Base-by-base conservation (phyloP, 2,329 filamentous ascomycete species). In the Lasiodiplodia sp. region DNA sequence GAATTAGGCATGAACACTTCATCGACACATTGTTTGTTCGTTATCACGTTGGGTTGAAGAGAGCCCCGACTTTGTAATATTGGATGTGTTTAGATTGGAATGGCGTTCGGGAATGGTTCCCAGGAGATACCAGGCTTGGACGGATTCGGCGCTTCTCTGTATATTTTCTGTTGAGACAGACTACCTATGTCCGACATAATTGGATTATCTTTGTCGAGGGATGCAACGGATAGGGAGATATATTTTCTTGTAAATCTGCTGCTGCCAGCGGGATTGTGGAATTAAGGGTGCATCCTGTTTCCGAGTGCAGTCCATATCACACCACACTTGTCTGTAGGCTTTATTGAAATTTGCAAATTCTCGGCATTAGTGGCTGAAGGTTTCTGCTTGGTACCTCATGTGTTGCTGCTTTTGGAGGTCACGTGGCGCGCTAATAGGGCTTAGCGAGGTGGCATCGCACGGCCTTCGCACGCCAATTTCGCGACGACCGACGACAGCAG, bases 1-100 rank as follows among this genome's bases (percentile, higher is more conserved):
- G 95, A 0, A 97, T 98, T 74, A 89, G 92, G 66, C 95, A 98
- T 78, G 90, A 89, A 21, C 93, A 97, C 79, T 98, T 98, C 74
- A 84, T 95, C 70, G 93, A 97, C 76, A 89, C 90, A 70, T 80
- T 98, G 44, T 93, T 91, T 79, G 89, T 96, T 71, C 86, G 93
- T 70, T 97, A 97, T 78, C 66, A 68, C 25, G 28, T 53, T 51
- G 66, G 66, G 23, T 53, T 68, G 57, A 53, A 62, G 67, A 69
- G 73, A 25, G 68, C 70, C 7, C 71, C 73, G 16, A 72, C 72
- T 49, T 34, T 70, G 67, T 66, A 69, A 63, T n/a, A 60, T 51
- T 38, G 53, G 47, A 25, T 64, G 23, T 7, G 3, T 18, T 21
- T 64, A 64, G 60, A 52, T 44, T 38, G 64, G 65, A 18, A 6